Evolutionary conservation across 495 filamentous ascomycete genomes (phyloP), one percentile per base, ranked within the genome.

Genomic region (Peziza echinospora): DNA sequence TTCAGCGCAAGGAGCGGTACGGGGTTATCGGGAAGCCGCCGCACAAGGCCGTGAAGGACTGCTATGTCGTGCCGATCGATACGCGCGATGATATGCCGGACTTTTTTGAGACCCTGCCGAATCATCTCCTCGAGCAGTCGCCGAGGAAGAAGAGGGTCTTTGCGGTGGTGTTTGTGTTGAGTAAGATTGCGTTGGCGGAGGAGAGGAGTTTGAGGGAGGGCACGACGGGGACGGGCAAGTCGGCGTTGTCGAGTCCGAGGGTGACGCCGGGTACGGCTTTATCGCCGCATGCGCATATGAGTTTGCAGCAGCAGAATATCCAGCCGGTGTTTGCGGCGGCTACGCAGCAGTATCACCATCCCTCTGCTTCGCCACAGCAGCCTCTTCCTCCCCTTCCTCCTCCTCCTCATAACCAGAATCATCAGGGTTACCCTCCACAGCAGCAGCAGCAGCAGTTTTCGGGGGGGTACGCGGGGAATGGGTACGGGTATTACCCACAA

Each of bases 191-290:
- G 30, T 13, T 37, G 0, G 64, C 87, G 41, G 91, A 80, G 51
- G 71, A 76, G 41, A 69, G 66, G 0, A 68, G 74, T 4, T 60
- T 93, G n/a, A 76, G 70, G 48, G 65, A 73, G 26, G 71, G 72
- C 17, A 80, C 64, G n/a, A 62, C 81, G 0, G 87, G 76, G 6
- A 37, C 13, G 30, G 30, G 19, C 1, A 37, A 37, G 30, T 37
- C 19, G 6, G 30, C 13, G 30, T 11, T 17, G 6, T 13, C 13
- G 13, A 37, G 6, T 11, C 30, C 6, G 19, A 37, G 22, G 21
- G 22, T 22, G 45, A 54, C 44, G 26, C 51, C 57, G 45, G 51
- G 49, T 24, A 41, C 53, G 8, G 53, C 53, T 19, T 44, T 41
- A 5, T 47, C 45, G 23, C 47, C 45, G n/a, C 45, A 47, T 8